Evolutionary conservation across 108 stramenopile genomes (phyloP), one percentile per base, ranked within the genome.

Genomic region (Parietichytrium sp.): DNA sequence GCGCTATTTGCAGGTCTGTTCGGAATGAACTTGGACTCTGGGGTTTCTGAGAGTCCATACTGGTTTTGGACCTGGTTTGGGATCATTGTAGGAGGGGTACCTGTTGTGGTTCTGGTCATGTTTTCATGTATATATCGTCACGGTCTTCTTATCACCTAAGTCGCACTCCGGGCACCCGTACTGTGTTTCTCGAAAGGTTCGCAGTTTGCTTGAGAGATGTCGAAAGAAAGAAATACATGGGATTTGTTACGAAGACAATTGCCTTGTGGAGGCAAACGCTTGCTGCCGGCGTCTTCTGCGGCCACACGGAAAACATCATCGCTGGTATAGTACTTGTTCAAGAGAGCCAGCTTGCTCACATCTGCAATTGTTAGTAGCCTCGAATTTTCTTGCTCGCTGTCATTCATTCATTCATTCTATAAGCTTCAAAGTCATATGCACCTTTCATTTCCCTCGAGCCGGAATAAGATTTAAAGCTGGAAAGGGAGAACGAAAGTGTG

Each of bases 21-120:
- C 45, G 61, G 61, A 0, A 72, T 72, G 61, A 72, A 72, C 25
- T 42, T 72, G 23, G 25, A 72, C 6, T 72, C 61, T n/a, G 61
- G 61, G 23, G 61, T 72, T 45, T 1, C 6, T 0, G 61, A 72
- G 61, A 42, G 20, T 0, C 38, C 38, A n/a, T 12, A 20, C 13
- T 72, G 61, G 61, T 72, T 72, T 27, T 72, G 61, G 61, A 42
- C 38, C 0, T 72, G 61, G 61, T 72, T 72, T 38, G 61, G 61
- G 8, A 42, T n/a, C 38, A 42, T 72, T 25, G 25, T 72, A 23
- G 61, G 29, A 8, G 20, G 16, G n/a, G 8, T 72, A 1, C 61
- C 61, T 7, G 6, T 72, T 25, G 45, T 72, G 10, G 61, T 72
- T 7, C 6, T 42, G 13, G 15, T 72, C 6, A 72, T 72, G 61